A percentile compares a stretch with the other conserved stretches of the same genome.
phyloP scores from a whole-genome alignment of 1,284 basidiomycete genomes.

The Ceratobasidium sp. region DNA sequence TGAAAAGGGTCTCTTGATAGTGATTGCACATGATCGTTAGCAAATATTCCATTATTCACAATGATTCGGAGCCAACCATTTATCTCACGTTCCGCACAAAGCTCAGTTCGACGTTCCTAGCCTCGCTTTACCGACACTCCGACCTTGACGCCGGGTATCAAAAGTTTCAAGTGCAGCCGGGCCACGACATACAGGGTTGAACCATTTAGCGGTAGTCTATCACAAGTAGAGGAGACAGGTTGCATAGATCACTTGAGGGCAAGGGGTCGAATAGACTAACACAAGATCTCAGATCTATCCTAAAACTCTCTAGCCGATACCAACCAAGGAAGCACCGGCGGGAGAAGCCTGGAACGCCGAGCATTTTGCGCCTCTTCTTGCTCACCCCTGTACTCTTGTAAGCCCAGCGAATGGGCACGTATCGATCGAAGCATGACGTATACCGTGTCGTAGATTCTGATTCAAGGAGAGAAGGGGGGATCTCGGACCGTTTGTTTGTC shows the following conservation, averaged over 20 bases:
- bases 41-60: neutral
- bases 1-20: neutral
- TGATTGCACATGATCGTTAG: neutral
- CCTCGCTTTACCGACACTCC: neutral
- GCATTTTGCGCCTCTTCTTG: neutral
- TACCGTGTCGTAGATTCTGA: neutral
- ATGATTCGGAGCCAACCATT: neutral
- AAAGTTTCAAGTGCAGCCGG: neutral
- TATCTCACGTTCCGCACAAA: constrained; percentile 2
- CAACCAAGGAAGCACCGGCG: neutral
- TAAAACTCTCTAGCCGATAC: neutral
- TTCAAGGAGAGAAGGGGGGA: neutral
- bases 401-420: neutral
- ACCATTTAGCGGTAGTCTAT: neutral
- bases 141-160: neutral
- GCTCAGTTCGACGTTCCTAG: neutral
- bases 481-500: neutral
- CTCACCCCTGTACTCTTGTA: neutral
- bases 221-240: neutral
- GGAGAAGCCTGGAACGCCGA: neutral
- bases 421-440: neutral
- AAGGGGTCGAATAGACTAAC: neutral
- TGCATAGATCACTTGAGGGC: neutral
- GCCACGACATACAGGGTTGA: neutral
- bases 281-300: neutral